Base-by-base conservation (phyloP, 768 basidiomycete genomes). In the Suillus subluteus region DNA sequence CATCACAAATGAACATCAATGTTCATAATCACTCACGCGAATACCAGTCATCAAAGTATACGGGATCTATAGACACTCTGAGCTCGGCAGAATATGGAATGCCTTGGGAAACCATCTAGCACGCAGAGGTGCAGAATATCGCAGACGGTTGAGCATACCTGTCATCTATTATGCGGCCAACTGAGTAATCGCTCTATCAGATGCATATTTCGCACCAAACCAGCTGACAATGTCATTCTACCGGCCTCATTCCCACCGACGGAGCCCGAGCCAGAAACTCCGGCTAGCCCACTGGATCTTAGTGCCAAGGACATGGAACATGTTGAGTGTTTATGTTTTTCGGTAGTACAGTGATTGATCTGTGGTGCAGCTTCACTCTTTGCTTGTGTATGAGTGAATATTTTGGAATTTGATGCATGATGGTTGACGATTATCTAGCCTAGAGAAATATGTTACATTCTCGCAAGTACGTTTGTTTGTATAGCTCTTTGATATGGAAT, bases 171-270 rank as follows among this genome's bases (percentile, higher is more conserved):
- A 18, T 3, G 21, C 37, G 23, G 18, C 6, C 23, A 38, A 50
- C 38, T 32, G 9, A 26, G 63, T 69, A 43, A 62, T 30, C 35
- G 13, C 7, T 38, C 52, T 61, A 26, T 62, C 65, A 87, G 85
- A 64, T 90, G 87, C 65, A 75, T 77, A 8, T 82, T 80, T 66
- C 82, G 84, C 30, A 78, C 78, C 23, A 69, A 65, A 12, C 77
- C 80, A 0, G 48, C 68, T 0, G 78, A 80, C 58, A 80, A 83
- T 58, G 77, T 85, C 18, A 81, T 83, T 65, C 73, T 78, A 1
- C 88, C 88, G 0, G 84, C 82, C 4, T 80, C 76, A n/a, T 91
- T 88, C 69, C 83, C 85, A 0, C 79, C 80, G 0, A 79, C 81
- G 30, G 65, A 64, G 7, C 66, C 71, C 1, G 72, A 67, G n/a